Conservation (phyloP, 2,329 filamentous ascomycete species). For the Pyrenochaeta sp. region DNA sequence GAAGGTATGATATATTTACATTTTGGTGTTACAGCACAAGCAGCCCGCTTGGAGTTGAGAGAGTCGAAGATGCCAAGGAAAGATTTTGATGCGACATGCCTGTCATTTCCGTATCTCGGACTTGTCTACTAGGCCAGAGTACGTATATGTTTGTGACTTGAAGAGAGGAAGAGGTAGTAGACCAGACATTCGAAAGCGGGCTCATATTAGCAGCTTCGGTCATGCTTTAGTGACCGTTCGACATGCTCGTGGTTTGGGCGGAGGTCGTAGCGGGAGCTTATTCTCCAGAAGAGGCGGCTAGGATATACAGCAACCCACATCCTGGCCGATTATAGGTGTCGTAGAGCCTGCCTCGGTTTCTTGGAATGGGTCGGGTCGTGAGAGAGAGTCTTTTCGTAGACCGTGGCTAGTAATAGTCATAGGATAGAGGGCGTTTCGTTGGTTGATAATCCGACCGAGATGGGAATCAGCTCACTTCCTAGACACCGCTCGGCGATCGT, state of each 20-base stretch:
- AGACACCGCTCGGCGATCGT: slow-evolving; percentile 1
- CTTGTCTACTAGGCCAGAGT: background rate
- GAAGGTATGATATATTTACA: background rate
- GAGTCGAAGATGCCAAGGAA: background rate
- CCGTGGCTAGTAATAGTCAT: background rate
- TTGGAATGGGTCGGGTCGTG: background rate
- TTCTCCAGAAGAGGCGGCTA: background rate
- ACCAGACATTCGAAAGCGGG: background rate
- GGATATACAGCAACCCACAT: background rate
- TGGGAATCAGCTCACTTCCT: background rate
- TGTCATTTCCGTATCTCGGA: background rate
- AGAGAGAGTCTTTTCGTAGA: background rate
- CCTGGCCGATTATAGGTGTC: background rate
- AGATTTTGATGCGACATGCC: background rate
- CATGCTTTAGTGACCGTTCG: background rate
- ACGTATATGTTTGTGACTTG: background rate
- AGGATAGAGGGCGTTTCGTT: background rate
- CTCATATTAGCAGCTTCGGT: background rate
- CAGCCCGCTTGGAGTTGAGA: background rate
- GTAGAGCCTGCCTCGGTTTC: background rate
- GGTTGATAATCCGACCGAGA: no score
- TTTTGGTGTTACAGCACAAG: background rate
- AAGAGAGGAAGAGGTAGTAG: background rate
- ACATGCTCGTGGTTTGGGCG: background rate
- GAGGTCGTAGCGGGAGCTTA: background rate